Conservation (phyloP, 2,329 filamentous ascomycete species). For the Myriosclerotinia scirpicola region DNA sequence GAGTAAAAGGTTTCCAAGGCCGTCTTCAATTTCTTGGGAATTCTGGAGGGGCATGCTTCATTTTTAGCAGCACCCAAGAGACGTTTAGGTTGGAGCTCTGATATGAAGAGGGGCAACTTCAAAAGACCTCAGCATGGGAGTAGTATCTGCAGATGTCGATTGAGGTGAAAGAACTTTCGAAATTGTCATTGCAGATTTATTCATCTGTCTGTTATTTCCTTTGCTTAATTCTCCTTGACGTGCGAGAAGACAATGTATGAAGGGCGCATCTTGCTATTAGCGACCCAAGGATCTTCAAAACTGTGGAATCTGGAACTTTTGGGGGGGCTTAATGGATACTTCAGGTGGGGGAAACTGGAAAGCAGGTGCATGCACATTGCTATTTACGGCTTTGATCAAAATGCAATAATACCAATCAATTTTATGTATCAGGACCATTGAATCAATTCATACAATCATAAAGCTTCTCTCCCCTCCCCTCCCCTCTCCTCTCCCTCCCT, state of each 20-base stretch:
- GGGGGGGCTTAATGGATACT: neutral
- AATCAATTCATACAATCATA: neutral
- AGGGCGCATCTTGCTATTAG: neutral
- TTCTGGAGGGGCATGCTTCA: too few relatives aligned
- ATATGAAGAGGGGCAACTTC: too few relatives aligned
- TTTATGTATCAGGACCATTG: neutral
- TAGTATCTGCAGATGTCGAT: neutral
- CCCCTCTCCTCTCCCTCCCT: too few relatives aligned
- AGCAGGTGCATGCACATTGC: neutral
- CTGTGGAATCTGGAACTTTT: neutral
- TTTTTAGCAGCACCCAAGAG: too few relatives aligned
- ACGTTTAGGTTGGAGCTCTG: neutral
- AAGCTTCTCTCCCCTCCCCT: neutral
- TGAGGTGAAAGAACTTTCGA: neutral
- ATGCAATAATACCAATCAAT: slow-evolving; percentile 3
- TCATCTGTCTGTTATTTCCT: neutral
- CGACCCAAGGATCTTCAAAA: neutral
- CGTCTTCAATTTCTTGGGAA: neutral
- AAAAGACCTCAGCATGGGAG: neutral
- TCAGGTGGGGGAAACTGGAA: neutral
- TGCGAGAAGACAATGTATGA: neutral
- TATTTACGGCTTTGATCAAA: neutral
- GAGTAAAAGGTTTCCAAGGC: too few relatives aligned
- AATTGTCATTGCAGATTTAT: neutral
- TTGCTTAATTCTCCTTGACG: neutral